These are phyloP conservation scores for Vaccinium macrocarpon DNA, from an alignment of 148 eudicot genomes.

Conservation along the genomic window DNA sequence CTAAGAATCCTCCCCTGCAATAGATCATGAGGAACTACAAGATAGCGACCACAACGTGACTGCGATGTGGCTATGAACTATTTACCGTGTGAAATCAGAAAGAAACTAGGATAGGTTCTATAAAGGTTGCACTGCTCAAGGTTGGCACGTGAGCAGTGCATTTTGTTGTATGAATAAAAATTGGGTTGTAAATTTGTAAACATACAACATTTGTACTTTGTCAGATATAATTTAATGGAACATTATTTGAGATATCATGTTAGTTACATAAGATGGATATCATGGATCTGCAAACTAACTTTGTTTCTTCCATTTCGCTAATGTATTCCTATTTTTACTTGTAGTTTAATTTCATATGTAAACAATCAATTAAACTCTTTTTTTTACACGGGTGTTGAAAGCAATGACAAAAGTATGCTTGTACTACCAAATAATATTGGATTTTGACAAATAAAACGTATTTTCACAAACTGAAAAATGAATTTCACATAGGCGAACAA, in stretches of 20 bases:
- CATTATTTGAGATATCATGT: neutral
- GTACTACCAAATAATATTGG: too few species aligned
- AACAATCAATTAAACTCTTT: neutral
- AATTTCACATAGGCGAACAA: too few species aligned
- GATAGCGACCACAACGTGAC: neutral
- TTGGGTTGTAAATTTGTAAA: neutral
- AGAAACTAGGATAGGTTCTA: neutral
- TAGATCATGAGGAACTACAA: neutral
- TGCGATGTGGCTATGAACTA: neutral
- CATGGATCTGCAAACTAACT: neutral
- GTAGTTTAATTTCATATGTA: too few species aligned
- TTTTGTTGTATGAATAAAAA: neutral
- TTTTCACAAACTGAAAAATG: too few species aligned
- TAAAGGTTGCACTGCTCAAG: too few species aligned
- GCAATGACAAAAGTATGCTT: too few species aligned
- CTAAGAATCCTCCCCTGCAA: neutral
- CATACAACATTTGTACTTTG: neutral
- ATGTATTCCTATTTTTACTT: too few species aligned
- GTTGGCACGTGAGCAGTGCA: neutral
- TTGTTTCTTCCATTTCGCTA: neutral
- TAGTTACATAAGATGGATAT: neutral
- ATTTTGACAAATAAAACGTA: neutral
- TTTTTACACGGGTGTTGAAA: neutral
- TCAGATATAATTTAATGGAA: neutral
- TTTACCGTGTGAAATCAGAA: neutral